Percentiles rank a stretch among this genome's conserved stretches.
Conservation (phyloP, 192 early-diverging fungal genomes). For the Pilobolus umbonatus region DNA sequence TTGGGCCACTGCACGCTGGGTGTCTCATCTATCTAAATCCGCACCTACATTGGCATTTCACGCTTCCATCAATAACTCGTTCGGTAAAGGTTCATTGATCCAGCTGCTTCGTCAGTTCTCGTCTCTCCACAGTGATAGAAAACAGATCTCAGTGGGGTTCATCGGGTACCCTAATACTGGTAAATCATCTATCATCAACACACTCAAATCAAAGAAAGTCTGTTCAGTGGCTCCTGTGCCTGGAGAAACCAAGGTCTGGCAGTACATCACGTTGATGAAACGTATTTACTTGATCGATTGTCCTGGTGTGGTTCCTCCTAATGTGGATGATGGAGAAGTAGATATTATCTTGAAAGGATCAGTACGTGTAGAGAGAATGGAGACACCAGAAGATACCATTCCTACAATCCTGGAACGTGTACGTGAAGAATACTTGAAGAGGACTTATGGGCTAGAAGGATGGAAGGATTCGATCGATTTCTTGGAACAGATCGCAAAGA, state of each 20-base stretch:
- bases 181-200: constrained; percentile 98
- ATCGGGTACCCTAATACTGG: constrained; percentile 98
- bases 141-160: constrained; percentile 98
- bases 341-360: constrained; percentile 98
- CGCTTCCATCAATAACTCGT: constrained; percentile 97
- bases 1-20: constrained; percentile 98
- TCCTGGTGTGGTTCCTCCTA: constrained; percentile 93
- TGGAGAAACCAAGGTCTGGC: constrained; percentile 98
- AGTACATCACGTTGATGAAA: constrained; percentile 98
- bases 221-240: constrained; percentile 98
- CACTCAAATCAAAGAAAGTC: constrained; percentile 90
- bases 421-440: constrained; percentile 83
- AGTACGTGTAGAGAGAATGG: constrained; percentile 86
- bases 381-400: constrained; percentile 87
- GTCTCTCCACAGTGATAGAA: constrained; percentile 91
- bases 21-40: constrained; percentile 82
- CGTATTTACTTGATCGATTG: constrained; percentile 99
- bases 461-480: constrained; percentile 92
- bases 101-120: constrained; percentile 97
- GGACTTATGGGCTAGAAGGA: constrained; percentile 84
- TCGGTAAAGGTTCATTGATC: constrained; percentile 96
- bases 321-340: constrained; percentile 80
- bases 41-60: constrained; percentile 98
- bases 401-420: constrained; percentile 77
- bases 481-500: constrained; percentile 79